These are phyloP conservation scores for Pholiota molesta DNA, from an alignment of 768 basidiomycete species.

Conservation along the genomic window DNA sequence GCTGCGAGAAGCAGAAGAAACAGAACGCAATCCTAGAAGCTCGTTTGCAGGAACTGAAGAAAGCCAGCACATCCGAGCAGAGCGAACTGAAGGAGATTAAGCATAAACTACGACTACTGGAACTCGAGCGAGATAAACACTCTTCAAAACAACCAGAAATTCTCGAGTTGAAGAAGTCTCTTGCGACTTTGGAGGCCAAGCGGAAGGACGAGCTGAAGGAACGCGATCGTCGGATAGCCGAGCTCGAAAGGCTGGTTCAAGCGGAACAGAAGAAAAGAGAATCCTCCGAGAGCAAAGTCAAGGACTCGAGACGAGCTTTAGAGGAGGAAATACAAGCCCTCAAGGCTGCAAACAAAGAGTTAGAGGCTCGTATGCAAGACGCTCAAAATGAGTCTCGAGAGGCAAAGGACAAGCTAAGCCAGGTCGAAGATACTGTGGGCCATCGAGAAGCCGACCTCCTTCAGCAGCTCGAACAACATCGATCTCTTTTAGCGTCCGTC, in stretches of 20 bases:
- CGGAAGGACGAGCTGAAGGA: slow-evolving; percentile 58
- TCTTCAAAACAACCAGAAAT: slow-evolving; percentile 54
- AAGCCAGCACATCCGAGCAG: slow-evolving; percentile 49
- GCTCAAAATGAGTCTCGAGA: slow-evolving; percentile 39
- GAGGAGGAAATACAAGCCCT: slow-evolving; percentile 43
- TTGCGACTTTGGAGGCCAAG: slow-evolving; percentile 51
- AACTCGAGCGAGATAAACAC: slow-evolving; percentile 59
- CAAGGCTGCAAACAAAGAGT: slow-evolving; percentile 31
- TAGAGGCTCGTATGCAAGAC: slow-evolving; percentile 40
- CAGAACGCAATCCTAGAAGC: slow-evolving; percentile 58
- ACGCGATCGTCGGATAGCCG: slow-evolving; percentile 54
- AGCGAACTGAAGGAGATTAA: slow-evolving; percentile 66
- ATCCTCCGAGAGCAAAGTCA: slow-evolving; percentile 43
- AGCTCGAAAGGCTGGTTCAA: slow-evolving; percentile 54
- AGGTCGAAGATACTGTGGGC: slow-evolving; percentile 32
- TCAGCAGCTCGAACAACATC: slow-evolving; percentile 54
- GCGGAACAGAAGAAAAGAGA: slow-evolving; percentile 57
- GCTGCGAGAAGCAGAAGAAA: slow-evolving; percentile 64
- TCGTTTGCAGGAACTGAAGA: slow-evolving; percentile 67
- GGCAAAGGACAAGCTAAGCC: slow-evolving; percentile 33
- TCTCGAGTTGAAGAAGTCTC: slow-evolving; percentile 50
- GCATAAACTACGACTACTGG: slow-evolving; percentile 56
- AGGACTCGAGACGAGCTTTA: slow-evolving; percentile 43
- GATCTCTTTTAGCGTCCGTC: slow-evolving; percentile 44
- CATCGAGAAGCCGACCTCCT: slow-evolving; percentile 49